Evolutionary conservation across 306 rosid species (phyloP), one percentile per base, ranked within the genome.

Genomic region (Lathyrus aphaca): DNA sequence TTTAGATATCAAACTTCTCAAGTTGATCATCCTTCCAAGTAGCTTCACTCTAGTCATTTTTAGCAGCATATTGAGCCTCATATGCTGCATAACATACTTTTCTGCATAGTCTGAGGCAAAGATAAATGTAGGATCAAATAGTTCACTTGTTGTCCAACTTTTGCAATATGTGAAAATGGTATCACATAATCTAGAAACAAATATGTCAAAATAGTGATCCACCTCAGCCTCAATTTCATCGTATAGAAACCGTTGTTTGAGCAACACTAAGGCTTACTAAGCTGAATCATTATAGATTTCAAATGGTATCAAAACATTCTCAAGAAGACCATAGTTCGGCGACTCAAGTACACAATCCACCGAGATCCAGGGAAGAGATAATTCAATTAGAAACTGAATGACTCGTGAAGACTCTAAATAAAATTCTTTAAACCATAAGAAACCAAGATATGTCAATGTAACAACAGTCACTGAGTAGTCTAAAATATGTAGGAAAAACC

Each of bases 361-460:
- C 90, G 90, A 55, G 90, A 93, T 93, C 98, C 98, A 93, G 65
- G 98, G 98, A 79, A 93, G 91, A 73, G 98, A 93, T 84, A 96
- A 93, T 75, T 93, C 97, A 5, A 93, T 85, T 3, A 97, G 96
- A 85, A 93, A 93, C 97, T 93, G 98, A 77, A 93, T 93, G 84
- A 93, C 98, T 78, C 98, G 97, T 32, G 98, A 93, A 55, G 98
- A 88, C 85, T 93, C 98, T 61, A 93, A 73, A 81, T 90, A 93
- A 74, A 93, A 93, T 81, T 93, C 98, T 85, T 94, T 89, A 71
- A 88, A 93, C 98, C 98, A 93, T 74, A 93, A 85, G 94, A 90
- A 93, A 84, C 98, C 98, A 79, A 93, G 90, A 83, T 93, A 97
- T 8, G 97, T 86, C 85, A 93, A 75, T 23, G 91, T 82, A 44